Evolutionary conservation across 2,329 filamentous ascomycete species (phyloP).

Genomic region (Aspergillus fumigatiaffinis): DNA sequence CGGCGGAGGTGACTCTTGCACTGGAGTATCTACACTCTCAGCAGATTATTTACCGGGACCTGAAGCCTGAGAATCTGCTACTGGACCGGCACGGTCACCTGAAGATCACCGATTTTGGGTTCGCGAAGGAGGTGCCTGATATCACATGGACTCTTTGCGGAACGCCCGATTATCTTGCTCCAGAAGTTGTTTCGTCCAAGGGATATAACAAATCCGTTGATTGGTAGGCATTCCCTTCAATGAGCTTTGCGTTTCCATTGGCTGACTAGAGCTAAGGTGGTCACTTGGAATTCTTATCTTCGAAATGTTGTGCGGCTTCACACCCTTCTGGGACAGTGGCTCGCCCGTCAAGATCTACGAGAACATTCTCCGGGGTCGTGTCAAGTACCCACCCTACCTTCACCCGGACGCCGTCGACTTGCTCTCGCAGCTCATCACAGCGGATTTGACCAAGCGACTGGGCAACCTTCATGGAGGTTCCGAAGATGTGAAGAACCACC

Average conservation of each 20-base stretch:
- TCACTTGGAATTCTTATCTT: constrained; percentile 97
- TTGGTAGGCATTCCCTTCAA: constrained; percentile 63
- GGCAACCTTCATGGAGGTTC: constrained; percentile 90
- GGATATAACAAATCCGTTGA: constrained; percentile 99
- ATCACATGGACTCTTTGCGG: constrained; percentile 99
- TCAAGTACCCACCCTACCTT: constrained; percentile 96
- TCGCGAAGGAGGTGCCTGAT: constrained; percentile 96
- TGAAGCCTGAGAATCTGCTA: constrained; percentile 92
- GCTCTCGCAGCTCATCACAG: constrained; percentile 86
- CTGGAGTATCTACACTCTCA: constrained; percentile 92
- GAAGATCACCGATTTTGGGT: constrained; percentile 98
- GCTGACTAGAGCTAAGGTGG: constrained; percentile 63
- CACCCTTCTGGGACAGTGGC: constrained; percentile 97
- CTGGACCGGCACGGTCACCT: constrained; percentile 90
- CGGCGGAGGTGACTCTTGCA: constrained; percentile 91
- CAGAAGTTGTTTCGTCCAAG: constrained; percentile 98
- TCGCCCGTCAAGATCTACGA: constrained; percentile 99
- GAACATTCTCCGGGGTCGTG: constrained; percentile 91
- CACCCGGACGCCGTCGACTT: constrained; percentile 92
- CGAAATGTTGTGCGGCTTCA: constrained; percentile 99
- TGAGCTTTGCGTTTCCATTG: background rate
- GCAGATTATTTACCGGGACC: constrained; percentile 95
- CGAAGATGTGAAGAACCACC: constrained; percentile 88
- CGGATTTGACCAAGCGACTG: constrained; percentile 88
- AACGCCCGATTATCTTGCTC: constrained; percentile 94